Conservation (phyloP, 1,284 basidiomycete species). For the Prillingera fragicola region DNA sequence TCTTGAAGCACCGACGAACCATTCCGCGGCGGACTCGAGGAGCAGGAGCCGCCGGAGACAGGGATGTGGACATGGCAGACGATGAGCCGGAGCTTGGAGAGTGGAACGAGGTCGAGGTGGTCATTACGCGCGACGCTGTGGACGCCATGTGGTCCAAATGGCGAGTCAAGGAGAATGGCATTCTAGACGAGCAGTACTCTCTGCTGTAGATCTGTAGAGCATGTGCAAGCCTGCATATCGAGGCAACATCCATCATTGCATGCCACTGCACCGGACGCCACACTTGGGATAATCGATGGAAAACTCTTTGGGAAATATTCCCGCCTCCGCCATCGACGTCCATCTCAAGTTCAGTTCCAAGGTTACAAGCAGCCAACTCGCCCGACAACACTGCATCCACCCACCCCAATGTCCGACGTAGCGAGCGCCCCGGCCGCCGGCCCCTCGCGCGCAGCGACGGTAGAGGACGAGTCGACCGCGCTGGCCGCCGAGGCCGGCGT, state of each 20-base stretch:
- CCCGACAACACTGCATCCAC: neutral
- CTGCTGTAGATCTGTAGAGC: constrained; percentile 19
- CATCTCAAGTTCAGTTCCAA: neutral
- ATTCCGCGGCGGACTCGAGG: constrained; percentile 7
- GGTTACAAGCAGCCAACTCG: neutral
- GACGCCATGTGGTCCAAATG: constrained; percentile 50
- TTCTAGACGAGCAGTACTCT: constrained; percentile 39
- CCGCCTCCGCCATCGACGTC: neutral
- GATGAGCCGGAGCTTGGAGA: constrained; percentile 30
- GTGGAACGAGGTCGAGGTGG: constrained; percentile 42
- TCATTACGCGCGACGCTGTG: constrained; percentile 66
- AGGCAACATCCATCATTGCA: neutral
- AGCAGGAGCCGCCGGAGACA: constrained; percentile 15
- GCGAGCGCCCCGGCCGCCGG: constrained; percentile 9
- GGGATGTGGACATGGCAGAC: constrained; percentile 17
- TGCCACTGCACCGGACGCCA: neutral
- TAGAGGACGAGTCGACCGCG: constrained; percentile 24
- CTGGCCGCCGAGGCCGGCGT: constrained; percentile 9
- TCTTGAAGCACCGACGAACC: constrained; percentile 54
- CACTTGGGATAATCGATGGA: neutral
- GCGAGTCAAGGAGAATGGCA: constrained; percentile 33
- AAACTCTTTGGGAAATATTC: neutral
- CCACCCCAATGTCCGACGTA: constrained; percentile 6
- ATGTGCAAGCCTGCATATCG: neutral
- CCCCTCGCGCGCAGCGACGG: constrained; percentile 20